Base-by-base conservation (phyloP, 2,329 filamentous ascomycete genomes). In the Orbilia oligospora region DNA sequence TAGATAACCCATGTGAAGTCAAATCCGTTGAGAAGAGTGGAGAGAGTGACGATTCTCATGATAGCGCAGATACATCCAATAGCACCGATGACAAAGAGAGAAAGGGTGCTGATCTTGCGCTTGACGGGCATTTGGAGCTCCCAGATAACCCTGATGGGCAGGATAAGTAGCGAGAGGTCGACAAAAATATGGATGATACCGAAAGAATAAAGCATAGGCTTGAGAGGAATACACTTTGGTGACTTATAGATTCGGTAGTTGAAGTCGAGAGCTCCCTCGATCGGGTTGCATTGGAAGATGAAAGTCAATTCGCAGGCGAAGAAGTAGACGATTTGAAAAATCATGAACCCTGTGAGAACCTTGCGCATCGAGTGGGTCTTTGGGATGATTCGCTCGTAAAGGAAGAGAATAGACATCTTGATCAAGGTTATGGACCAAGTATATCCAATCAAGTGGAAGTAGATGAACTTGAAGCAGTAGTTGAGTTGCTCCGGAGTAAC, bases 1-100 rank as follows among this genome's bases (percentile, higher is more conserved):
- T 72, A 79, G 63, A 79, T 79, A 2, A 65, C 68, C 75, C 75
- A 79, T 22, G 75, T 79, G 24, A 79, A 73, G 48, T 79, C 75
- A 46, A 64, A 79, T 12, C 75, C 75, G 55, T 79, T 69, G 44
- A 79, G 69, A 16, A 79, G 63, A 12, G 58, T 30, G 6, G 68
- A 48, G n/a, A 79, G 38, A 3, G 75, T 72, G 20, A 79, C 53
- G 16, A 79, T 67, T 58, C 75, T 72, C 75, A 79, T 79, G 36
- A 73, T 41, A 22, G 75, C 68, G 49, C 75, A 79, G 41, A 79
- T 18, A 30, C 75, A 79, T 44, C 68, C 75, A n/a, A 79, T 49
- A 12, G 53, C 75, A 6, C 75, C 75, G n/a, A 79, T 48, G 44
- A 79, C 68, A 20, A 79, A 79, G 49, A 79, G 36, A 16, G 70